Percentiles rank a stretch among this genome's conserved stretches.
Evolutionary conservation across 805 yeast genomes (phyloP).

Genomic region (Teunomyces cretensis): DNA sequence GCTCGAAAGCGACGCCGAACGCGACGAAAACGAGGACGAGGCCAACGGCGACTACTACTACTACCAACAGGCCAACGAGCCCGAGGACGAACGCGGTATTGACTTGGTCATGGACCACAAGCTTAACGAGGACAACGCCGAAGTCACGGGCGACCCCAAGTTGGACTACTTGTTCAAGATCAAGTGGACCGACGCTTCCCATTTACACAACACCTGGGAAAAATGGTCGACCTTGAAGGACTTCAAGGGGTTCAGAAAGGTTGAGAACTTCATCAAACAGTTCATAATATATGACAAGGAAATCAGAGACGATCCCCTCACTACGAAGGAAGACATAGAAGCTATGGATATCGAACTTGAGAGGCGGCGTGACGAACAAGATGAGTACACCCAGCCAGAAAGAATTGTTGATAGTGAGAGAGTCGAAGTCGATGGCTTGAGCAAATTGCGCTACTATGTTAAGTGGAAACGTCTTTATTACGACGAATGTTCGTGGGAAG

Average conservation of each 20-base stretch:
- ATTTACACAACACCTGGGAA: conserved; percentile 96
- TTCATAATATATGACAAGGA: conserved; percentile 71
- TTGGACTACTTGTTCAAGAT: conserved; percentile 58
- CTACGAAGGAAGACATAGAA: conserved; percentile 90
- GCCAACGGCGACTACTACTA: conserved; percentile 37
- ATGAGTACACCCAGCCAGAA: conserved; percentile 83
- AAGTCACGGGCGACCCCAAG: conserved; percentile 54
- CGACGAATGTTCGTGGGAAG: conserved; percentile 97
- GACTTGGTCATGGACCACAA: conserved; percentile 44
- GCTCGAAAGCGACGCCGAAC: conserved; percentile 44
- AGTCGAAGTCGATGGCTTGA: conserved; percentile 60
- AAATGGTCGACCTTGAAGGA: conserved; percentile 51
- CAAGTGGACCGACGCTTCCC: conserved; percentile 88
- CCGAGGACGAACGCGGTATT: conserved; percentile 34
- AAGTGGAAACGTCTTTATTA: conserved; percentile 94
- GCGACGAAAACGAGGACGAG: conserved; percentile 22
- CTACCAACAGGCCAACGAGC: conserved; percentile 30
- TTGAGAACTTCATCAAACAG: conserved; percentile 88
- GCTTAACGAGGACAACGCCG: conserved; percentile 33
- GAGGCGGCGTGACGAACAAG: conserved; percentile 76
- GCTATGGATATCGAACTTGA: conserved; percentile 90
- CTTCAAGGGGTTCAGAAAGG: conserved; percentile 74
- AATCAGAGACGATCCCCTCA: conserved; percentile 72
- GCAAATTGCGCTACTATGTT: conserved; percentile 75
- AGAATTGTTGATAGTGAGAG: conserved; percentile 87